Conservation (phyloP, 2,329 filamentous ascomycete genomes). For the Beauveria varroae region DNA sequence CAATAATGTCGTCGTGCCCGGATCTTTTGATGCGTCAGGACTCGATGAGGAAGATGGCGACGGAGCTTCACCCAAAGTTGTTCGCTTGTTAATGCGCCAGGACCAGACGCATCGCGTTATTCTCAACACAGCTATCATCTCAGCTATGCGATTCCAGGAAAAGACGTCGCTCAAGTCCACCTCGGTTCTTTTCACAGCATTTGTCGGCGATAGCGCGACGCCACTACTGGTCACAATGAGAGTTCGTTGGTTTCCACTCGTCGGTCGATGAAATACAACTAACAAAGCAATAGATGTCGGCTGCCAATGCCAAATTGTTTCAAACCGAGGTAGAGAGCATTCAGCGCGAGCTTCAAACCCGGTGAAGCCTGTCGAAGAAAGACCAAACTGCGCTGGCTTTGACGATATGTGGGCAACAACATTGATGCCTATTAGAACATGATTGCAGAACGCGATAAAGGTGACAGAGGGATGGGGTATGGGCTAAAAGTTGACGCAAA, state of each 20-base stretch:
- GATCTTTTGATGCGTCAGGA: constrained; percentile 48
- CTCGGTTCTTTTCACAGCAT: constrained; percentile 58
- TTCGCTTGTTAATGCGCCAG: constrained; percentile 82
- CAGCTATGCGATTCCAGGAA: constrained; percentile 71
- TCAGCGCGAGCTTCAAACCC: constrained; percentile 41
- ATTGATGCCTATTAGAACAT: background rate
- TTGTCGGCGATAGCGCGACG: constrained; percentile 47
- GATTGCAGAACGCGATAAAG: background rate
- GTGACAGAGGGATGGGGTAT: background rate
- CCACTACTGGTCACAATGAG: constrained; percentile 55
- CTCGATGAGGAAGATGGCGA: constrained; percentile 36
- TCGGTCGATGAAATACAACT: background rate
- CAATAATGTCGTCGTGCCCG: constrained; percentile 38
- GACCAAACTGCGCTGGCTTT: background rate
- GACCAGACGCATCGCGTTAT: constrained; percentile 83
- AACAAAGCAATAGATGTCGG: constrained; percentile 39
- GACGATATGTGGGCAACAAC: background rate
- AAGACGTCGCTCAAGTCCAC: constrained; percentile 66
- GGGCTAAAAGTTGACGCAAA: constrained; percentile 11
- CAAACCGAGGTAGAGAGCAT: constrained; percentile 41
- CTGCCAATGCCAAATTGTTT: constrained; percentile 45
- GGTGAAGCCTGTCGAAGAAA: constrained; percentile 18
- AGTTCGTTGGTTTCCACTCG: constrained; percentile 32
- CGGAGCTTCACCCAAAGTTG: constrained; percentile 31
- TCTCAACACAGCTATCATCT: constrained; percentile 74